Evolutionary conservation across 2,329 filamentous ascomycete genomes (phyloP).

Genomic region (Incumbomyces delicatus): DNA sequence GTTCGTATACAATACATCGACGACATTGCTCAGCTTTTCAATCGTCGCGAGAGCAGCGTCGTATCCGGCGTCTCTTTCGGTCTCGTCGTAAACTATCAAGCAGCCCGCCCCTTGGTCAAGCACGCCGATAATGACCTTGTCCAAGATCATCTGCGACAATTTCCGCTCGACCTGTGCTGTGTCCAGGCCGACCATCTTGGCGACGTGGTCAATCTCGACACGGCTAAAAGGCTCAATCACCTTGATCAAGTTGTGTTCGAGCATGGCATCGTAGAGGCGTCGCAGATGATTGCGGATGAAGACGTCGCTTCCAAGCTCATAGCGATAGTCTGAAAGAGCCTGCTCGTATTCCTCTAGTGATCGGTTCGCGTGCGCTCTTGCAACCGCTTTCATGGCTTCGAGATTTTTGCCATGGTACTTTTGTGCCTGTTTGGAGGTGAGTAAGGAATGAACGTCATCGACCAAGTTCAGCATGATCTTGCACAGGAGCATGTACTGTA

Average conservation of each 20-base stretch:
- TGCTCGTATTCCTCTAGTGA: slow-evolving; percentile 96
- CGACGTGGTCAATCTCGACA: slow-evolving; percentile 93
- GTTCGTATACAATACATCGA: slow-evolving; percentile 95
- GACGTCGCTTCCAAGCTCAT: slow-evolving; percentile 84
- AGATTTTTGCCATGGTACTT: slow-evolving; percentile 93
- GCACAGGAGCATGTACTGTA: slow-evolving; percentile 99
- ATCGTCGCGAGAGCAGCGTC: slow-evolving; percentile 91
- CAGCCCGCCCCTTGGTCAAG: slow-evolving; percentile 96
- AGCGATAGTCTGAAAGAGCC: slow-evolving; percentile 79
- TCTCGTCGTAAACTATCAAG: slow-evolving; percentile 94
- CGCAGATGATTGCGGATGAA: slow-evolving; percentile 97
- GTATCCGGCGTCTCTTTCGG: slow-evolving; percentile 83
- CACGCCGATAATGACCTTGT: slow-evolving; percentile 97
- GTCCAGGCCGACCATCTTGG: slow-evolving; percentile 94
- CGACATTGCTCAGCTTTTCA: slow-evolving; percentile 92
- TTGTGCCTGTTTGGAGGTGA: slow-evolving; percentile 91
- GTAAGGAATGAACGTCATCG: slow-evolving; percentile 90
- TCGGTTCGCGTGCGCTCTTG: slow-evolving; percentile 86
- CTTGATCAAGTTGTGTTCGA: slow-evolving; percentile 99
- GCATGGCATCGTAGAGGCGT: slow-evolving; percentile 92
- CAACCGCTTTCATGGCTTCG: slow-evolving; percentile 98
- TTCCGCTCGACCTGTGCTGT: slow-evolving; percentile 96
- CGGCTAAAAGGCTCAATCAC: slow-evolving; percentile 98
- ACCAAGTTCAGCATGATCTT: slow-evolving; percentile 98
- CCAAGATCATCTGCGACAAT: slow-evolving; percentile 97